These are phyloP conservation scores for Coemansia sp. DNA, from an alignment of 192 early-diverging fungal genomes.

Conservation along the genomic window DNA sequence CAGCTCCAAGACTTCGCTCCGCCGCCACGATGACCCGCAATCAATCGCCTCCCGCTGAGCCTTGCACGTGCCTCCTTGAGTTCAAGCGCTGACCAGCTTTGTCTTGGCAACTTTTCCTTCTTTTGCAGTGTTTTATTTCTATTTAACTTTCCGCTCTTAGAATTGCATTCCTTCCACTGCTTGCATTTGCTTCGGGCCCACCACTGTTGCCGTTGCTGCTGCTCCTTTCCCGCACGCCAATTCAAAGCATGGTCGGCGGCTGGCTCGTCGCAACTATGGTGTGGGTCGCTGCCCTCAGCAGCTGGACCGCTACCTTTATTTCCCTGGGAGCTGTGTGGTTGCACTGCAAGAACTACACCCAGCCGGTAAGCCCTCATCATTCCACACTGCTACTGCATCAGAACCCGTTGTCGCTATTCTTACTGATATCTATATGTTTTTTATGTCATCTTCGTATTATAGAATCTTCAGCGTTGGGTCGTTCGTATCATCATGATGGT, in stretches of 20 bases:
- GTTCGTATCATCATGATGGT: constrained; percentile 71
- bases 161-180: too few relatives aligned
- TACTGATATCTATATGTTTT: too few relatives aligned
- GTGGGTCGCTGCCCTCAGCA: constrained; percentile 45
- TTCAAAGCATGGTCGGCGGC: constrained; percentile 15
- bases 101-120: constrained; percentile 4
- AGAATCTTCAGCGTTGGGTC: constrained; percentile 63
- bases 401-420: background rate
- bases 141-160: too few relatives aligned
- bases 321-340: constrained; percentile 52
- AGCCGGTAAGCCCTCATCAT: constrained; percentile 34
- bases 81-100: background rate
- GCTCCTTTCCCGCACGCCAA: background rate
- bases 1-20: constrained; percentile 50
- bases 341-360: constrained; percentile 55
- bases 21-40: constrained; percentile 28
- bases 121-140: background rate
- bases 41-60: background rate
- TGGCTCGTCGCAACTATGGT: constrained; percentile 46
- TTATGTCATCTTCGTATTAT: constrained; percentile 3
- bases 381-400: background rate
- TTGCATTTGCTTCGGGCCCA: background rate
- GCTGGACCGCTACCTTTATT: constrained; percentile 45
- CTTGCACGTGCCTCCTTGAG: background rate
- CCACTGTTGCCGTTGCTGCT: background rate